phyloP scores from a whole-genome alignment of 164 flowering plant species.

The Magnolia officinalis region DNA sequence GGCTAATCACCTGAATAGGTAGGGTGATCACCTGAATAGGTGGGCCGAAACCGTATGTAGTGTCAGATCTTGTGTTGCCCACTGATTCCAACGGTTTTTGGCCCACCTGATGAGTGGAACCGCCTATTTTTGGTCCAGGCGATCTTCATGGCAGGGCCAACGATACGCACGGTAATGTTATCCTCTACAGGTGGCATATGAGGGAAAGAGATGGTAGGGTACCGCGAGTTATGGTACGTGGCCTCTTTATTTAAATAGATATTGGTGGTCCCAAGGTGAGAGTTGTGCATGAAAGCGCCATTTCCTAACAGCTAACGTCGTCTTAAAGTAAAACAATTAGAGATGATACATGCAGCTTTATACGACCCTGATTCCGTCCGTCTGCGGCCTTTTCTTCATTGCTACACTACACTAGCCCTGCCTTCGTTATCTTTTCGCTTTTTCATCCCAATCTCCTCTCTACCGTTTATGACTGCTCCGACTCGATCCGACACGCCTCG shows the following conservation, averaged over 20 bases:
- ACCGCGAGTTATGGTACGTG: too few species aligned
- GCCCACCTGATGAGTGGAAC: too few species aligned
- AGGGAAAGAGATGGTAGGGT: too few species aligned
- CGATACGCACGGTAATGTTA: too few species aligned
- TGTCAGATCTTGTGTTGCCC: too few species aligned
- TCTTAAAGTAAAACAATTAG: background rate
- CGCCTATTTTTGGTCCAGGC: too few species aligned
- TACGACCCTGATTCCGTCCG: background rate
- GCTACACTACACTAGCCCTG: background rate
- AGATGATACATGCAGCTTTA: background rate
- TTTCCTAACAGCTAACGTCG: background rate
- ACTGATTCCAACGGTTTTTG: too few species aligned
- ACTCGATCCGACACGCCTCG: background rate
- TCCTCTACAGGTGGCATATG: too few species aligned
- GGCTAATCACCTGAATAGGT: too few species aligned
- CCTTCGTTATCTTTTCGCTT: background rate
- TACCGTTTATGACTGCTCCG: background rate
- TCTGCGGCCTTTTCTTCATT: background rate
- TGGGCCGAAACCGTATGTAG: too few species aligned
- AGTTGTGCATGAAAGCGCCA: background rate
- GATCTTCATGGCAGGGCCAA: too few species aligned
- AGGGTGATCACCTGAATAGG: too few species aligned
- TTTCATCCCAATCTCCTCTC: background rate
- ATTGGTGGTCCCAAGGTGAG: background rate
- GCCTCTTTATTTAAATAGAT: background rate